Conservation (phyloP, 805 yeast species). For the Saturnispora zaruensis region DNA sequence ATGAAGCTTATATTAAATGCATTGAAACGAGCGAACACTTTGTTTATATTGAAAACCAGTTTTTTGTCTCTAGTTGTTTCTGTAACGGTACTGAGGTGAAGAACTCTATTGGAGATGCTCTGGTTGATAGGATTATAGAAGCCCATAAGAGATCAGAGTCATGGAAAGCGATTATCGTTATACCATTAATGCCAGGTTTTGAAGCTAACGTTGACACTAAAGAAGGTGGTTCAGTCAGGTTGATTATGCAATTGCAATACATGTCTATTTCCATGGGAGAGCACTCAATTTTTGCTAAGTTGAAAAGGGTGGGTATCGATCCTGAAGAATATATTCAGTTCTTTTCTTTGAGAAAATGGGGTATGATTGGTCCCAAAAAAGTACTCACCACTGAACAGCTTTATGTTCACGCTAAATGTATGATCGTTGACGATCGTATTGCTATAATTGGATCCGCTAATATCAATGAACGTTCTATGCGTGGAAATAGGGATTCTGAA, state of each 20-base stretch:
- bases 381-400: slow-evolving; percentile 81
- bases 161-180: slow-evolving; percentile 88
- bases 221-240: slow-evolving; percentile 90
- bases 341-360: slow-evolving; percentile 92
- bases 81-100: slow-evolving; percentile 78
- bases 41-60: slow-evolving; percentile 92
- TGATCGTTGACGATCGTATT: slow-evolving; percentile 87
- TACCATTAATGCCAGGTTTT: slow-evolving; percentile 97
- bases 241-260: slow-evolving; percentile 94
- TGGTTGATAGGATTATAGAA: slow-evolving; percentile 89
- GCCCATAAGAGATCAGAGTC: slow-evolving; percentile 68
- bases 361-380: slow-evolving; percentile 69
- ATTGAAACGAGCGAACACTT: slow-evolving; percentile 91
- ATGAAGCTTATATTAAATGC: slow-evolving; percentile 80
- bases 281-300: slow-evolving; percentile 75
- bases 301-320: slow-evolving; percentile 69
- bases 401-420: slow-evolving; percentile 85
- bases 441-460: slow-evolving; percentile 97
- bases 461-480: slow-evolving; percentile 92
- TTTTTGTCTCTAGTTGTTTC: slow-evolving; percentile 82
- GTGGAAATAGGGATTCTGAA: slow-evolving; percentile 91
- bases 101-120: slow-evolving; percentile 90
- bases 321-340: slow-evolving; percentile 91
- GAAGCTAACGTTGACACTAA: slow-evolving; percentile 87
- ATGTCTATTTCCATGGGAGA: slow-evolving; percentile 88